Percentiles rank a stretch among this genome's conserved stretches.
phyloP scores from a whole-genome alignment of 2,329 filamentous ascomycete species.

The Fusarium equiseti region DNA sequence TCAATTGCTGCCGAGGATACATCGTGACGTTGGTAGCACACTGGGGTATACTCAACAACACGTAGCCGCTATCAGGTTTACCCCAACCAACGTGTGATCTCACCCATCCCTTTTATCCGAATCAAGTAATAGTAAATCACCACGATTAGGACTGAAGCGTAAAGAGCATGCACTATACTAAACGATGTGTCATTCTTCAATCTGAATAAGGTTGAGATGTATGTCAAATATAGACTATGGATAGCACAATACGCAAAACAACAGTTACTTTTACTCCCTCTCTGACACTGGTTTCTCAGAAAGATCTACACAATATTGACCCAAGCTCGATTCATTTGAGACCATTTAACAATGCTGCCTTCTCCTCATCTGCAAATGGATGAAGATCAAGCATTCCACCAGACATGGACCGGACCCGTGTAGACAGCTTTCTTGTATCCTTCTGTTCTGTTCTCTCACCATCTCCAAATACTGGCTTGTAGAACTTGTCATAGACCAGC shows the following conservation, averaged over 20 bases:
- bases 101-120: slow-evolving; percentile 28
- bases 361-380: slow-evolving; percentile 44
- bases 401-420: slow-evolving; percentile 21
- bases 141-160: not conserved
- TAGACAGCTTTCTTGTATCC: slow-evolving; percentile 21
- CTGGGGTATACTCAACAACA: slow-evolving; percentile 43
- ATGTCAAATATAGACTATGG: not conserved
- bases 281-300: not conserved
- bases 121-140: not conserved
- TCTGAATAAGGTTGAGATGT: not conserved
- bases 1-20: slow-evolving; percentile 25
- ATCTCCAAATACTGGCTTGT: slow-evolving; percentile 80
- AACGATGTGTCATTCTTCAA: not conserved
- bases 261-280: not conserved
- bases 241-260: not conserved
- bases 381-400: slow-evolving; percentile 7
- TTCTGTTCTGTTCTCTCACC: slow-evolving; percentile 75
- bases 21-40: slow-evolving; percentile 28
- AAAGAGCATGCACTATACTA: not conserved
- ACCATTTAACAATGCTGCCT: slow-evolving; percentile 34
- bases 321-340: slow-evolving; percentile 5
- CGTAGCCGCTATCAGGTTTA: slow-evolving; percentile 24
- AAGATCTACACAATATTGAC: not conserved
- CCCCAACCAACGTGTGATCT: slow-evolving; percentile 39
- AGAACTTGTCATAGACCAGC: slow-evolving; percentile 59